phyloP scores from a whole-genome alignment of 352 stramenopile genomes.

The Peronosclerospora sorghi region DNA sequence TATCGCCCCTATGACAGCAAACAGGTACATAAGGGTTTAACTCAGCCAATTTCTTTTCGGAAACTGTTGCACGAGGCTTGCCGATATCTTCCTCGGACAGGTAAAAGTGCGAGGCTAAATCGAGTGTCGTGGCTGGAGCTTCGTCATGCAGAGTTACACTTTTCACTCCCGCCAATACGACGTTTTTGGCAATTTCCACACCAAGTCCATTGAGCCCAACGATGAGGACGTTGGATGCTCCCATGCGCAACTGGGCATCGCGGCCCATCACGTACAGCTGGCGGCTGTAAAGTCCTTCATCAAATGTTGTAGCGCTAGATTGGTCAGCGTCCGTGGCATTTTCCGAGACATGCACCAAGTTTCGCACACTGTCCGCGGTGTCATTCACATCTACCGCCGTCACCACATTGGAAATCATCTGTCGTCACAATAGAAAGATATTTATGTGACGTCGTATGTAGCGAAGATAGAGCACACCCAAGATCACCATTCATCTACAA shows the following conservation, averaged over 20 bases:
- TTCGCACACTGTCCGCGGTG: slow-evolving; percentile 62
- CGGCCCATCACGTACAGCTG: slow-evolving; percentile 99
- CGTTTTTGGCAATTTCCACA: slow-evolving; percentile 98
- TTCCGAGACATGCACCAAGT: slow-evolving; percentile 61
- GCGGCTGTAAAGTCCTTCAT: slow-evolving; percentile 84
- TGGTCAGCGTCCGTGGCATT: slow-evolving; percentile 59
- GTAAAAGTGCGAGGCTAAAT: slow-evolving; percentile 96
- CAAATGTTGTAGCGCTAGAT: slow-evolving; percentile 35
- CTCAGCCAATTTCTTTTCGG: slow-evolving; percentile 85
- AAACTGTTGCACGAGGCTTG: slow-evolving; percentile 78
- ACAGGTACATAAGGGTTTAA: slow-evolving; percentile 96
- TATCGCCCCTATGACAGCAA: slow-evolving; percentile 42
- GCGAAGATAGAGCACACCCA: too few species aligned
- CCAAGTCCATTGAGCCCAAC: slow-evolving; percentile 91
- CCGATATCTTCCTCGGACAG: slow-evolving; percentile 83
- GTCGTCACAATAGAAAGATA: slow-evolving; percentile 5
- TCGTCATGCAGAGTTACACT: slow-evolving; percentile 94
- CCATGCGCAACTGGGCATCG: slow-evolving; percentile 96
- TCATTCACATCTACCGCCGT: slow-evolving; percentile 59
- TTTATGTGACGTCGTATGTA: too few species aligned
- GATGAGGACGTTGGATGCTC: slow-evolving; percentile 90
- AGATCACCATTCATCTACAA: too few species aligned
- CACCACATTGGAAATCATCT: slow-evolving; percentile 55
- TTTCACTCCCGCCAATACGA: slow-evolving; percentile 93
- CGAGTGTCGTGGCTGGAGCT: slow-evolving; percentile 57